Conservation (phyloP, 2,329 filamentous ascomycete genomes). For the Metarhizium guizhouense region DNA sequence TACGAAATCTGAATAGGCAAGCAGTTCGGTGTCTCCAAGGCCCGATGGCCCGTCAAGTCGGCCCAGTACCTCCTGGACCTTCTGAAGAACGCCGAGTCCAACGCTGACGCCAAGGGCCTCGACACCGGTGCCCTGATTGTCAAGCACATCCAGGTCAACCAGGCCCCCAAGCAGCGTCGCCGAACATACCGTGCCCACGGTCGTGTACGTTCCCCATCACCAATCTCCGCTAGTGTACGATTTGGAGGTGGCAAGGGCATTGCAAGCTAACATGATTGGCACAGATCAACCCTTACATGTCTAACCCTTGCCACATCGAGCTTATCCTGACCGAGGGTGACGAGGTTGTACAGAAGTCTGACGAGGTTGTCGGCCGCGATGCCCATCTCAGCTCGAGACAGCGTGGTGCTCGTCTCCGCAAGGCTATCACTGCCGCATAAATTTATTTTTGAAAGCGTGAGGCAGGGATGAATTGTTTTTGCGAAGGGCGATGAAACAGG, state of each 20-base stretch:
- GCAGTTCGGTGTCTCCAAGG: conserved; percentile 95
- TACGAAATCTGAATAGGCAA: conserved; percentile 59
- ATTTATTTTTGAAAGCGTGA: conserved; percentile 13
- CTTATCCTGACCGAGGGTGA: conserved; percentile 97
- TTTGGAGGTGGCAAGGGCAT: not conserved
- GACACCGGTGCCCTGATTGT: conserved; percentile 96
- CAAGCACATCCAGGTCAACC: conserved; percentile 99
- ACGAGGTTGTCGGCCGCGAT: conserved; percentile 67
- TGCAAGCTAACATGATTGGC: conserved; percentile 16
- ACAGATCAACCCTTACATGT: conserved; percentile 99
- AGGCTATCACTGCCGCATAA: conserved; percentile 58
- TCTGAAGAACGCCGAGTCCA: conserved; percentile 95
- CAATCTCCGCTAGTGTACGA: not conserved
- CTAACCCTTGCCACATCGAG: conserved; percentile 99
- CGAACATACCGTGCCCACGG: conserved; percentile 99
- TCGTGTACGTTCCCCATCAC: conserved; percentile 64
- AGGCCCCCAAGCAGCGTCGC: conserved; percentile 98
- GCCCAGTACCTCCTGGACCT: conserved; percentile 96
- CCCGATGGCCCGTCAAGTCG: conserved; percentile 98
- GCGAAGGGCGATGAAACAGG: conserved; percentile 2
- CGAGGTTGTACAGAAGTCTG: conserved; percentile 89
- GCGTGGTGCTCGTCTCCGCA: conserved; percentile 62
- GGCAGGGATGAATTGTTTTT: conserved; percentile 5
- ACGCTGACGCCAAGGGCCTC: conserved; percentile 93
- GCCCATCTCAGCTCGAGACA: conserved; percentile 81